phyloP scores from a whole-genome alignment of 768 basidiomycete genomes.

The Mycena pura region DNA sequence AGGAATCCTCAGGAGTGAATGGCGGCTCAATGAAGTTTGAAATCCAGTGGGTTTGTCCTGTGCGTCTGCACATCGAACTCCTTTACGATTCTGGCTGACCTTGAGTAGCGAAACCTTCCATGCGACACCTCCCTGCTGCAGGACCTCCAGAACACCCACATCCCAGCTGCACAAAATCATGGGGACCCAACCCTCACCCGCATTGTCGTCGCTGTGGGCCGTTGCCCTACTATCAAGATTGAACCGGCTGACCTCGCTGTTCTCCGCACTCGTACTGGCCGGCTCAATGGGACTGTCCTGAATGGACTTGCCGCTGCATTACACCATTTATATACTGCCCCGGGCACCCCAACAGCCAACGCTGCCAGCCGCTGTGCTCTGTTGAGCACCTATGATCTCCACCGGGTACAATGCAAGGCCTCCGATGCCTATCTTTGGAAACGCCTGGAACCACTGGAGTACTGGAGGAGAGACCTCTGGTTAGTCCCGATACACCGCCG shows the following conservation, averaged over 20 bases:
- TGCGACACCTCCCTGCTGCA: background rate
- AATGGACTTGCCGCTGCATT: conserved; percentile 34
- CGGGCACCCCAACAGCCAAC: background rate
- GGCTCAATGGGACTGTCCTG: conserved; percentile 35
- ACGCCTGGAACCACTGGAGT: conserved; percentile 21
- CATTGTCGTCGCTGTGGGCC: background rate
- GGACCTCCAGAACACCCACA: background rate
- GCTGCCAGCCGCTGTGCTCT: conserved; percentile 8
- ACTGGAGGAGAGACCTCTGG: conserved; percentile 41
- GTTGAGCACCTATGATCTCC: conserved; percentile 30
- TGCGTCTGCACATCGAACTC: background rate
- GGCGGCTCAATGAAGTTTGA: background rate
- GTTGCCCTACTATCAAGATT: background rate
- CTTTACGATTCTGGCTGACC: background rate
- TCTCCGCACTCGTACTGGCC: background rate
- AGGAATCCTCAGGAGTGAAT: background rate
- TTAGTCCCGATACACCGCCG: conserved; percentile 44
- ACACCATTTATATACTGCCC: background rate
- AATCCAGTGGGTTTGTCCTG: background rate
- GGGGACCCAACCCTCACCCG: background rate
- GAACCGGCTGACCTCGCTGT: conserved; percentile 2
- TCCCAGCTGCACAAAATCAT: background rate
- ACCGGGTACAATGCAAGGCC: conserved; percentile 19
- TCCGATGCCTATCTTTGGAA: conserved; percentile 31
- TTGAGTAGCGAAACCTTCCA: background rate